phyloP scores from a whole-genome alignment of 2,329 filamentous ascomycete genomes.

The Diaporthe sp. region DNA sequence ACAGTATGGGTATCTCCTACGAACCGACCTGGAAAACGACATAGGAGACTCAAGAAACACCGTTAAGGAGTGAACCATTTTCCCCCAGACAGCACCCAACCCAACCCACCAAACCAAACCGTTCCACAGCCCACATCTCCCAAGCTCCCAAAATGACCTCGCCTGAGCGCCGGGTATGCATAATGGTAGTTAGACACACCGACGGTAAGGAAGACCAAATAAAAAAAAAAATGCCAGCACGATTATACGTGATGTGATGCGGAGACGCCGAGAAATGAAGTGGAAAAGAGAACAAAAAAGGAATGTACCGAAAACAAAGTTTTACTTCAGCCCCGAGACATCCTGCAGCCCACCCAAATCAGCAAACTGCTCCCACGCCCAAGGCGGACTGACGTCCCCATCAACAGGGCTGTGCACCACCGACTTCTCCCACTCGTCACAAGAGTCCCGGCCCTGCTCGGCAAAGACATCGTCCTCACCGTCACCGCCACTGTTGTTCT shows the following conservation, averaged over 20 bases:
- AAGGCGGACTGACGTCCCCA: slow-evolving; percentile 32
- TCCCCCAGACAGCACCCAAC: too few relatives aligned
- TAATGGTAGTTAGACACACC: neutral
- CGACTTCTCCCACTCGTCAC: slow-evolving; percentile 31
- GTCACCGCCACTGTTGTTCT: neutral
- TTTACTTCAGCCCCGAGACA: slow-evolving; percentile 9
- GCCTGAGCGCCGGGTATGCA: neutral
- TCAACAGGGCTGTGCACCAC: slow-evolving; percentile 26
- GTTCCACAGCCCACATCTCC: neutral
- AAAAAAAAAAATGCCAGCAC: neutral
- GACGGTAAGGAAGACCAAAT: neutral
- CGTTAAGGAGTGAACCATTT: neutral
- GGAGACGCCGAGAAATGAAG: neutral
- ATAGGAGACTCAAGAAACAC: neutral
- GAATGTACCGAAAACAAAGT: neutral
- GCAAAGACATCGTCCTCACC: neutral
- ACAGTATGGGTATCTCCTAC: slow-evolving; percentile 35
- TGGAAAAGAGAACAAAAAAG: neutral
- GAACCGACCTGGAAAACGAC: neutral
- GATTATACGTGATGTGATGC: neutral
- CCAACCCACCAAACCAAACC: neutral
- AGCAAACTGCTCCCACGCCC: slow-evolving; percentile 38
- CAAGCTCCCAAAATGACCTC: neutral
- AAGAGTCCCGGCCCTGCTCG: slow-evolving; percentile 2
- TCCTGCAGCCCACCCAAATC: slow-evolving; percentile 38